A percentile compares a stretch with the other conserved stretches of the same genome.
Conservation (phyloP, 164 flowering plant genomes). For the Umbellularia californica region DNA sequence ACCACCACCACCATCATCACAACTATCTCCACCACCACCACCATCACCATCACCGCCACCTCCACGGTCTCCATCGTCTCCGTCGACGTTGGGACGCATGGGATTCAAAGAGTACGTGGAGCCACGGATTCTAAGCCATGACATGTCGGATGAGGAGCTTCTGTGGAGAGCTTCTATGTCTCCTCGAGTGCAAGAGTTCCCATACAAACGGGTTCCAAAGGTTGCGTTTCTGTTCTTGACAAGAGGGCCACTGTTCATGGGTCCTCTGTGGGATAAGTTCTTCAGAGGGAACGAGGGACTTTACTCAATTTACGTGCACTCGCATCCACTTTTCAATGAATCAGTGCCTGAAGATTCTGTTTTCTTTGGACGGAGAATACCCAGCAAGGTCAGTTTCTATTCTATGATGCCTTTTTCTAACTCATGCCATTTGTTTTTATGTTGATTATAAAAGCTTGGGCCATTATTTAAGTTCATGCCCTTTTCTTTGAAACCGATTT, state of each 20-base stretch:
- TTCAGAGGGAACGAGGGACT: conserved; percentile 49
- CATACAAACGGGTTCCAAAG: conserved; percentile 35
- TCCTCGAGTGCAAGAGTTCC: conserved; percentile 24
- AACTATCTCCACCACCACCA: neutral
- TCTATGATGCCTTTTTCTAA: neutral
- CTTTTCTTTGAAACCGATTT: neutral
- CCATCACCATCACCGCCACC: neutral
- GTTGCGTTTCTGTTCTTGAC: conserved; percentile 63
- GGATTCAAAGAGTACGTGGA: conserved; percentile 27
- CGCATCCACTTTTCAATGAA: conserved; percentile 39
- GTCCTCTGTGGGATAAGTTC: conserved; percentile 61
- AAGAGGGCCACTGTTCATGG: conserved; percentile 35
- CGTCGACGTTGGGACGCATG: neutral
- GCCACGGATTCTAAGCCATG: conserved; percentile 30
- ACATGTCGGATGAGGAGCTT: conserved; percentile 9
- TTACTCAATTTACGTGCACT: conserved; percentile 56
- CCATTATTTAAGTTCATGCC: neutral
- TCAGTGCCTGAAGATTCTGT: conserved; percentile 34
- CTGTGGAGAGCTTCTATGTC: conserved; percentile 39
- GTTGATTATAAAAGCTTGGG: neutral
- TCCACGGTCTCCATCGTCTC: neutral
- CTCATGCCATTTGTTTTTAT: no score
- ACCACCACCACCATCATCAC: neutral
- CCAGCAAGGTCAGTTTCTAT: conserved; percentile 44
- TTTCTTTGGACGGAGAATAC: conserved; percentile 48